Evolutionary conservation across 1,284 basidiomycete genomes (phyloP).

Genomic region (Phlebopus sp.): DNA sequence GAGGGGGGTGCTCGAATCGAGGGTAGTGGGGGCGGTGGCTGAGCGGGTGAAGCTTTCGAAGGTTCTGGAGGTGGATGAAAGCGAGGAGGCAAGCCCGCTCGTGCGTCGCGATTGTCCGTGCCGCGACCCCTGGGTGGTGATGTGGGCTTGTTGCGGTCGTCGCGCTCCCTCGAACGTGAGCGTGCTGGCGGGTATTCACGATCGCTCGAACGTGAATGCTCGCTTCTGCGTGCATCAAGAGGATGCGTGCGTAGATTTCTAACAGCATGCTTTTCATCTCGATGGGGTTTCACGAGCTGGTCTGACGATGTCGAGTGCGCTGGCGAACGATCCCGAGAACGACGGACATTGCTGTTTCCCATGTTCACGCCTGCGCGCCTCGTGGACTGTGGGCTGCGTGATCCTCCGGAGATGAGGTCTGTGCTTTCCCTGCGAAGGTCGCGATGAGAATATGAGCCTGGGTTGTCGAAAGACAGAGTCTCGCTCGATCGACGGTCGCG

Average conservation of each 20-base stretch:
- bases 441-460: background rate
- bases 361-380: slow-evolving; percentile 15
- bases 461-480: background rate
- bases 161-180: slow-evolving; percentile 17
- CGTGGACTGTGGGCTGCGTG: slow-evolving; percentile 14
- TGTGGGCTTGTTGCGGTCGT: slow-evolving; percentile 7
- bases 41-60: slow-evolving; percentile 14
- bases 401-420: slow-evolving; percentile 2
- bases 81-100: background rate
- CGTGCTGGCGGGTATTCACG: slow-evolving; percentile 9
- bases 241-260: slow-evolving; percentile 4
- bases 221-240: slow-evolving; percentile 4
- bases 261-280: slow-evolving; percentile 10
- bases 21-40: slow-evolving; percentile 17
- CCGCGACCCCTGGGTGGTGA: slow-evolving; percentile 1
- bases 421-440: slow-evolving; percentile 19
- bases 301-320: slow-evolving; percentile 26
- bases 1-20: slow-evolving; percentile 16
- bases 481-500: slow-evolving; percentile 1
- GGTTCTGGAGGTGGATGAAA: slow-evolving; percentile 19
- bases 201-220: background rate
- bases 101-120: background rate
- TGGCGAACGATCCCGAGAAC: slow-evolving; percentile 21
- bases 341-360: slow-evolving; percentile 12
- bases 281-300: slow-evolving; percentile 19